Evolutionary conservation across 495 filamentous ascomycete species (phyloP), one percentile per base, ranked within the genome.

Genomic region (Cetradonia linearis): DNA sequence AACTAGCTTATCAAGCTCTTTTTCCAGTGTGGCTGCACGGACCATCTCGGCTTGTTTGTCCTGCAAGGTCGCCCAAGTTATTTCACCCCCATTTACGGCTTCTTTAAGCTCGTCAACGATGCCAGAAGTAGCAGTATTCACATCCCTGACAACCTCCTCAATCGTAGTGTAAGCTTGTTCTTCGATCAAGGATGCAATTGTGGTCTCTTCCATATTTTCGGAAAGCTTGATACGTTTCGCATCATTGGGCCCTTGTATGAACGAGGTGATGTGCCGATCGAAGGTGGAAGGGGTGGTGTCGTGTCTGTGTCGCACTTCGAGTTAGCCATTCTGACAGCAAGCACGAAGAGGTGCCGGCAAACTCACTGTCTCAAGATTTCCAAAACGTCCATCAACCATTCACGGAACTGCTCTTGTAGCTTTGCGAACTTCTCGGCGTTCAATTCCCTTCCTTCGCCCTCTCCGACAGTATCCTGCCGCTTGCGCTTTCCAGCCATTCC

Each of bases 141-240:
- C 73, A 65, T 81, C 78, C 58, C 69, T 70, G 30, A 79, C 53
- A 28, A 80, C 74, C 42, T 79, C 77, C 36, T 78, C 74, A 28
- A 78, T 64, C 5, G 73, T 74, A 40, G 61, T 72, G 55, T 81
- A 81, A 28, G 66, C 73, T 52, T 68, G 70, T 44, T 70, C 66
- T 38, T 70, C 69, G 42, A 79, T 75, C 20, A 73, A 69, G 6
- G 66, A 62, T 59, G 73, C 70, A 31, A 81, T 71, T 18, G 67
- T 78, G 0, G 65, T 68, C 36, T 70, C 63, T 28, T 77, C 74
- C 37, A 68, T 65, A 27, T 77, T 69, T 4, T 67, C 70, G 6
- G 76, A 74, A 18, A 74, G 67, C 67, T 78, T 80, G 56, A 74
- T 70, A 65, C 77, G 74, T 62, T 81, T 81, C 20, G 75, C 56